A percentile compares a stretch with the other conserved stretches of the same genome.
These are phyloP conservation scores for Aspergillus flavus DNA, from an alignment of 2,329 filamentous ascomycete genomes.

Conservation along the genomic window DNA sequence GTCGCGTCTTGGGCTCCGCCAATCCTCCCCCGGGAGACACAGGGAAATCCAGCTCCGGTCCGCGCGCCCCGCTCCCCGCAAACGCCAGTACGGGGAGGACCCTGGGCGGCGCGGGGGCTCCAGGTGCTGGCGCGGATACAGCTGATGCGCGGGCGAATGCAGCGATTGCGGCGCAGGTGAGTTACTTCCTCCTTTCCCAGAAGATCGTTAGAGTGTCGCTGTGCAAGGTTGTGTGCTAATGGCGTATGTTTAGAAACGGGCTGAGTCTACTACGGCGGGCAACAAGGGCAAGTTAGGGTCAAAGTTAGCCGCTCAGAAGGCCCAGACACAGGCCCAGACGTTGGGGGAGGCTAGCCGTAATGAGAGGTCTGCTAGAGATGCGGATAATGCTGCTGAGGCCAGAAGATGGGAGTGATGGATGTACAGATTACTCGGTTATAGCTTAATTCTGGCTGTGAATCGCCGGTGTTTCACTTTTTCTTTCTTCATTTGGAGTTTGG, in stretches of 20 bases:
- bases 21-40: constrained; percentile 28
- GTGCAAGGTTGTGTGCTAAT: background rate
- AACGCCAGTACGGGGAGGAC: constrained; percentile 58
- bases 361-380: constrained; percentile 67
- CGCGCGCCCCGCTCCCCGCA: constrained; percentile 50
- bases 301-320: constrained; percentile 75
- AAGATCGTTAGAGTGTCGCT: background rate
- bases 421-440: background rate
- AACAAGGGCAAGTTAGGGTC: constrained; percentile 68
- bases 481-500: background rate
- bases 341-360: constrained; percentile 69
- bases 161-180: constrained; percentile 81
- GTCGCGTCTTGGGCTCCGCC: constrained; percentile 67
- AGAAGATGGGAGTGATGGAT: constrained; percentile 59
- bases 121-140: constrained; percentile 12
- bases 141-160: constrained; percentile 72
- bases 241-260: constrained; percentile 60
- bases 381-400: constrained; percentile 63
- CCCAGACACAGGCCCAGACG: constrained; percentile 68
- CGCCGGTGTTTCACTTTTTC: background rate
- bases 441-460: background rate
- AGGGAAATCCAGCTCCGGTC: constrained; percentile 51
- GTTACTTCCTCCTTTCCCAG: constrained; percentile 31
- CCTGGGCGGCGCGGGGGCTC: constrained; percentile 38
- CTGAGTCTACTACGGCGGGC: constrained; percentile 52